Evolutionary conservation across 805 yeast species (phyloP).

Genomic region (Saturnispora sanitii): DNA sequence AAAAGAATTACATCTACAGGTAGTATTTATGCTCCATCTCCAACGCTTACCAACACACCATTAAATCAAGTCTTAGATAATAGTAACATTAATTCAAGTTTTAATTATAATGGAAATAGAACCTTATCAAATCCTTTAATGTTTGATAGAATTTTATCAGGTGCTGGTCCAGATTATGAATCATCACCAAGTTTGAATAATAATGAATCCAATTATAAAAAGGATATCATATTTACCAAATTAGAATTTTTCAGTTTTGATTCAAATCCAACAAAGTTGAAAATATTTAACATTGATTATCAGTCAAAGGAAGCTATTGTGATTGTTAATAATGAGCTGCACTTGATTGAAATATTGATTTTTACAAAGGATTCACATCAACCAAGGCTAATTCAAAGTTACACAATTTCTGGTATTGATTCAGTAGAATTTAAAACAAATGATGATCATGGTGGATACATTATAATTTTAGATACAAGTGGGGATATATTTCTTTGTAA

Average conservation of each 20-base stretch:
- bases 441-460: conserved; percentile 32
- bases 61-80: conserved; percentile 26
- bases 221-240: conserved; percentile 63
- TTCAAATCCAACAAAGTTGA: conserved; percentile 25
- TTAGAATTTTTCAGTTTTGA: conserved; percentile 35
- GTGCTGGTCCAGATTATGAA: conserved; percentile 21
- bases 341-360: conserved; percentile 41
- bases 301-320: conserved; percentile 55
- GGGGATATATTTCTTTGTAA: conserved; percentile 35
- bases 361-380: conserved; percentile 22
- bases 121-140: conserved; percentile 33
- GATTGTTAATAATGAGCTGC: conserved; percentile 34
- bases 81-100: conserved; percentile 26
- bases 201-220: conserved; percentile 31
- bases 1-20: conserved; percentile 21
- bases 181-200: conserved; percentile 18
- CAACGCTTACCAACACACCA: conserved; percentile 19
- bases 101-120: too few species aligned
- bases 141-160: conserved; percentile 37
- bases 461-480: conserved; percentile 32
- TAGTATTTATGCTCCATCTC: conserved; percentile 24
- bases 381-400: conserved; percentile 18
- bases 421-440: conserved; percentile 30
- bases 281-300: conserved; percentile 31
- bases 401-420: conserved; percentile 25